Evolutionary conservation across 1,284 basidiomycete genomes (phyloP).

Genomic region (Apiotrichum sp.): DNA sequence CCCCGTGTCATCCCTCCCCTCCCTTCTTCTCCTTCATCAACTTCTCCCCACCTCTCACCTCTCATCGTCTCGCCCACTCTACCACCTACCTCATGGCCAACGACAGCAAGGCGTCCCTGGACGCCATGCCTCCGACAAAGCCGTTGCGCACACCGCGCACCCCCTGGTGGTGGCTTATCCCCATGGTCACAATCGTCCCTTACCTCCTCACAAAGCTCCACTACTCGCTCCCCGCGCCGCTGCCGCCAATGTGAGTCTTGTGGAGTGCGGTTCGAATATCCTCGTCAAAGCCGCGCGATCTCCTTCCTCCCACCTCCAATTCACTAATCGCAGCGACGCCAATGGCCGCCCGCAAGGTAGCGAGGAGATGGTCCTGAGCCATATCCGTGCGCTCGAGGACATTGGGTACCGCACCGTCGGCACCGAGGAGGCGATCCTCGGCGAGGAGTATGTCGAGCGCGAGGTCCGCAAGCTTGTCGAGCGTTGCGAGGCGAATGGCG

Average conservation of each 20-base stretch:
- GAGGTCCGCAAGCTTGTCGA: conserved; percentile 59
- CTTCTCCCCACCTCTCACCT: not conserved
- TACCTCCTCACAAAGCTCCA: conserved; percentile 30
- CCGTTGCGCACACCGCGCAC: not conserved
- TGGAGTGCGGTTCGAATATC: too few species aligned
- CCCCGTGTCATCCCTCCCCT: too few species aligned
- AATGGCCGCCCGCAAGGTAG: conserved; percentile 31
- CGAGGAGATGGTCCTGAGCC: conserved; percentile 36
- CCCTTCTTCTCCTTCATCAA: not conserved
- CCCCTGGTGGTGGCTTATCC: conserved; percentile 21
- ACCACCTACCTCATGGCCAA: not conserved
- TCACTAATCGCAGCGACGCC: conserved; percentile 18
- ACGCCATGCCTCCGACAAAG: not conserved
- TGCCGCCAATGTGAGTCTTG: conserved; percentile 23
- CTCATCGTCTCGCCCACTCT: not conserved
- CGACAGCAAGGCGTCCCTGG: not conserved
- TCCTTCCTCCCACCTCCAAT: too few species aligned
- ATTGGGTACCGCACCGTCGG: conserved; percentile 92
- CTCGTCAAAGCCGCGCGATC: too few species aligned
- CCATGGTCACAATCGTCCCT: conserved; percentile 28
- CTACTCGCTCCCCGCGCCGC: conserved; percentile 32
- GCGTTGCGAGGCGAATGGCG: conserved; percentile 57
- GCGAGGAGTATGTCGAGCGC: conserved; percentile 73
- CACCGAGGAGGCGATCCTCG: conserved; percentile 76
- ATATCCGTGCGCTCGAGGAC: conserved; percentile 53